Evolutionary conservation across 164 flowering plant genomes (phyloP).

Genomic region (Magnolia officinalis): DNA sequence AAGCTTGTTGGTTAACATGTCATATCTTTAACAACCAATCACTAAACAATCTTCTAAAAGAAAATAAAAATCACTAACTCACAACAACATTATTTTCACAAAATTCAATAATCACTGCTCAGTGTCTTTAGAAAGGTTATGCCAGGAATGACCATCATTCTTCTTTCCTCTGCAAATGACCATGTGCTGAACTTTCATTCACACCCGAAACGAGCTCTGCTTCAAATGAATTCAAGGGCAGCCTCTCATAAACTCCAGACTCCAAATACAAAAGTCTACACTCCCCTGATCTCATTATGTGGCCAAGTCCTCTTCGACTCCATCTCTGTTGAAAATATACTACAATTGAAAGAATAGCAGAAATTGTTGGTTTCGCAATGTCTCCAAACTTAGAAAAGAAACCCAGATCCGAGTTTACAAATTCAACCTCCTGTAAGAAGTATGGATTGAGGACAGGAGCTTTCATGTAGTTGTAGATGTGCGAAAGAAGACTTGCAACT

Average conservation of each 20-base stretch:
- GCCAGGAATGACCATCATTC: background rate
- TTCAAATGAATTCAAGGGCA: conserved; percentile 55
- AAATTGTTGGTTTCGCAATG: conserved; percentile 50
- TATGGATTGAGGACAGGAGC: conserved; percentile 62
- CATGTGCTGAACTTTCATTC: conserved; percentile 14
- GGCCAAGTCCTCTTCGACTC: conserved; percentile 51
- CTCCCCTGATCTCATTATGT: conserved; percentile 30
- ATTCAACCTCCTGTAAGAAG: conserved; percentile 62
- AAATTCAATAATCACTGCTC: background rate
- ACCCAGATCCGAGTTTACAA: conserved; percentile 60
- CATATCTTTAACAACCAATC: no score
- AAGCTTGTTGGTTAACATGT: no score
- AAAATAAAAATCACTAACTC: no score
- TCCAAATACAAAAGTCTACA: conserved; percentile 50
- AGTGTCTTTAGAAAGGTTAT: background rate
- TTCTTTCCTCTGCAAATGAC: conserved; percentile 19
- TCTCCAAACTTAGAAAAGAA: conserved; percentile 76
- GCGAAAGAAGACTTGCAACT: conserved; percentile 69
- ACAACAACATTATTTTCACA: no score
- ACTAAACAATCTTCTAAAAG: no score
- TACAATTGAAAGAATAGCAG: conserved; percentile 42
- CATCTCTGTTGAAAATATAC: conserved; percentile 78
- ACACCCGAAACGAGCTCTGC: conserved; percentile 66
- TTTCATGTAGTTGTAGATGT: conserved; percentile 59
- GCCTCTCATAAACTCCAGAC: conserved; percentile 56